These are phyloP conservation scores for Trichoderma asperelloides DNA, from an alignment of 495 filamentous ascomycete species.

Conservation along the genomic window DNA sequence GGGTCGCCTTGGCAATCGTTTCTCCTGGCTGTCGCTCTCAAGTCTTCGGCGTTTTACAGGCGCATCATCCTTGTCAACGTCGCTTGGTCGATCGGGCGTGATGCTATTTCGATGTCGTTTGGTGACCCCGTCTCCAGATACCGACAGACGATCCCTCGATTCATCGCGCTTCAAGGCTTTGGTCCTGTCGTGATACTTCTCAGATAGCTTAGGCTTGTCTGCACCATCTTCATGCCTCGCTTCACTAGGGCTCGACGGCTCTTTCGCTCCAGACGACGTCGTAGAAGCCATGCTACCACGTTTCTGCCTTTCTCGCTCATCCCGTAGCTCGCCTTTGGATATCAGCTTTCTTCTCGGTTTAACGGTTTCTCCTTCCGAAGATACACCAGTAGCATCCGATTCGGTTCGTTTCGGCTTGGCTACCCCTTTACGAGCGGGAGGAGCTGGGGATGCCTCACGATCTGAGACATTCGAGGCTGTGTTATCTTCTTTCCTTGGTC, in stretches of 20 bases:
- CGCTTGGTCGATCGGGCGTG: slow-evolving; percentile 54
- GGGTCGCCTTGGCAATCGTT: slow-evolving; percentile 23
- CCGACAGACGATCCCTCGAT: slow-evolving; percentile 42
- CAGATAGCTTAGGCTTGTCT: slow-evolving; percentile 28
- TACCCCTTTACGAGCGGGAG: slow-evolving; percentile 26
- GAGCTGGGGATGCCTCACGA: slow-evolving; percentile 40
- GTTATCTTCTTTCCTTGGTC: slow-evolving; percentile 40
- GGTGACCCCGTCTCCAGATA: slow-evolving; percentile 38
- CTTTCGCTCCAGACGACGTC: slow-evolving; percentile 29
- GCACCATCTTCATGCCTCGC: slow-evolving; percentile 25
- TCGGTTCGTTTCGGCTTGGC: slow-evolving; percentile 38
- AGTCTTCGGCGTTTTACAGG: slow-evolving; percentile 41
- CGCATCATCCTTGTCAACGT: slow-evolving; percentile 43
- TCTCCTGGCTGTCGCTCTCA: slow-evolving; percentile 36
- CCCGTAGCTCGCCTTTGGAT: slow-evolving; percentile 49
- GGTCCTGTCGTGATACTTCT: slow-evolving; percentile 40
- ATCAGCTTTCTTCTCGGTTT: slow-evolving; percentile 54
- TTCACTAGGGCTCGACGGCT: slow-evolving; percentile 33
- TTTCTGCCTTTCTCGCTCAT: slow-evolving; percentile 44
- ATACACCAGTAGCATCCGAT: slow-evolving; percentile 34
- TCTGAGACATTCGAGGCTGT: slow-evolving; percentile 40
- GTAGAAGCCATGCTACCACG: slow-evolving; percentile 41
- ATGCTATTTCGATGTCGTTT: slow-evolving; percentile 61
- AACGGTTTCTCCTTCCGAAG: slow-evolving; percentile 42
- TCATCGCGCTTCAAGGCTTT: slow-evolving; percentile 46